Base-by-base conservation (phyloP, 1,284 basidiomycete species). In the Termitomyces sp. region DNA sequence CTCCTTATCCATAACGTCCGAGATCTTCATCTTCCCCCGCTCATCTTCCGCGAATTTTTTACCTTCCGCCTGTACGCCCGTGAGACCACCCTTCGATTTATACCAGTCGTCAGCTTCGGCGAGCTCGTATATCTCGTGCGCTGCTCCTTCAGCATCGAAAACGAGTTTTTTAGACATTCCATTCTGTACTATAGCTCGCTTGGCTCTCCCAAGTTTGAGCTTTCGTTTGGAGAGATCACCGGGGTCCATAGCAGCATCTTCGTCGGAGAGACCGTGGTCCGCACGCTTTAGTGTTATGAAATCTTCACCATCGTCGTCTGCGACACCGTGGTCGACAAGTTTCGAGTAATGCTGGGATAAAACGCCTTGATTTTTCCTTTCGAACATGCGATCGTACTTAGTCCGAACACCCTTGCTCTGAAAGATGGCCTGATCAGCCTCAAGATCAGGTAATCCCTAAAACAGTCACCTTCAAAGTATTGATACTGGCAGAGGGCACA, bases 371-470 rank as follows among this genome's bases (percentile, higher is more conserved):
- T 98, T 98, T 71, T 92, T 95, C 56, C 96, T 86, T 66, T 92
- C 90, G 67, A 99, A 99, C 93, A 99, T 98, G 51, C 94, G 85
- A 70, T 99, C 97, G 70, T 98, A 98, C 73, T 97, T 98, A 4
- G 97, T 98, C 54, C 92, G 82, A 0, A 94, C 88, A 21, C 64
- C 65, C 38, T 66, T 64, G 67, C 63, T 56, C 58, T 61, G 24
- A 26, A 24, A 57, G 21, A 50, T 39, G 36, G 12, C 58, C 46
- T 39, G 42, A 45, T 40, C 13, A 38, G 48, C 50, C 31, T 33
- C n/a, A 40, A 40, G 36, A 30, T 30, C 52, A 21, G 15, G 33
- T 36, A 43, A 33, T 40, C 50, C 13, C 34, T 44, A 19, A 30
- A 24, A 59, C 26, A 57, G 4, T 41, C 49, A 74, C 77, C 62